A percentile compares a stretch with the other conserved stretches of the same genome.
Conservation (phyloP, 331 rosid genomes). For the Quercus tomentella region DNA sequence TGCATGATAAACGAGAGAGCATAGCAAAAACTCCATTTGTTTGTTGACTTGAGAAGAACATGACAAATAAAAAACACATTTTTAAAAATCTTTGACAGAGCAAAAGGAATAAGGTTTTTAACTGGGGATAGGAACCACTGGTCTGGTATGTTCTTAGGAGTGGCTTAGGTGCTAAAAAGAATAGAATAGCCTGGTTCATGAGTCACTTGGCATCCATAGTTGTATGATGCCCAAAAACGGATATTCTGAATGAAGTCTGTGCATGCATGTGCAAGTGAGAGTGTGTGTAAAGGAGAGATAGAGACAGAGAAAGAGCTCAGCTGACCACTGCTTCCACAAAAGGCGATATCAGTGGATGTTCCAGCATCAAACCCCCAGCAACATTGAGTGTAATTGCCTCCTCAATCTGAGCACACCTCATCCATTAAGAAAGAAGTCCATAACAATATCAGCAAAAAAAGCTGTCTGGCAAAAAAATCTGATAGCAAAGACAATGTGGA, state of each 20-base stretch:
- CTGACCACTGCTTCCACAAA: slow-evolving; percentile 92
- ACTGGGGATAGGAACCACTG: background rate
- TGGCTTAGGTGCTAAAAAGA: background rate
- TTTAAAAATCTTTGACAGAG: background rate
- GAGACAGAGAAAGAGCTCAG: background rate
- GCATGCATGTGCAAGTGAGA: slow-evolving; percentile 5
- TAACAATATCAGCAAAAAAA: slow-evolving; percentile 25
- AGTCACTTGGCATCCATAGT: background rate
- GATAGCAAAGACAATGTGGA: slow-evolving; percentile 24
- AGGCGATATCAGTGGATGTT: slow-evolving; percentile 82
- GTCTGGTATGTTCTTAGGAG: background rate
- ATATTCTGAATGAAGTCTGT: background rate
- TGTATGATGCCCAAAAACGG: background rate
- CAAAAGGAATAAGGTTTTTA: background rate
- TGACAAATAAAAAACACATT: background rate
- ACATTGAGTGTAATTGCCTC: slow-evolving; percentile 72
- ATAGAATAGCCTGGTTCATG: background rate
- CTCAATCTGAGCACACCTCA: slow-evolving; percentile 66
- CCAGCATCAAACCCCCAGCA: slow-evolving; percentile 95
- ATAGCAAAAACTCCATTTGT: background rate
- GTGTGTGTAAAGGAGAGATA: slow-evolving; percentile 11
- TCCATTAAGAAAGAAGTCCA: slow-evolving; percentile 44
- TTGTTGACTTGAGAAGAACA: background rate
- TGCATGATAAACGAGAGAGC: background rate
- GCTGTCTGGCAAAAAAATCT: slow-evolving; percentile 13